Evolutionary conservation across 2,329 filamentous ascomycete genomes (phyloP).

Genomic region (Huntiella omanensis): DNA sequence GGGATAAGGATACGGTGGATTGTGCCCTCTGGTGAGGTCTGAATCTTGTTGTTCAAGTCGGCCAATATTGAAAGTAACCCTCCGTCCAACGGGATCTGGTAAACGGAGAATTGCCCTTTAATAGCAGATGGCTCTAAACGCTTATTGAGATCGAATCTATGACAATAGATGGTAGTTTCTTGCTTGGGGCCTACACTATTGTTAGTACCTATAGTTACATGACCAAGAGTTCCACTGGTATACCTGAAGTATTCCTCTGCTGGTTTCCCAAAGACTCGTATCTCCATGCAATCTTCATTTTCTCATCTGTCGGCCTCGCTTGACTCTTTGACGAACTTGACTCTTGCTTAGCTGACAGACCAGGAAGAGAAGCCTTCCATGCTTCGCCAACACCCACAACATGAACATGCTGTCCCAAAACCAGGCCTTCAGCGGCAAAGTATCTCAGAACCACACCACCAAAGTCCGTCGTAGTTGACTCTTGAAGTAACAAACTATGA

Average conservation of each 20-base stretch:
- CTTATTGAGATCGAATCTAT: constrained; percentile 54
- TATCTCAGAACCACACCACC: constrained; percentile 67
- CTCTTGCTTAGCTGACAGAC: constrained; percentile 25
- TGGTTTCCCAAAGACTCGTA: constrained; percentile 66
- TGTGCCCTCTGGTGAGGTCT: constrained; percentile 35
- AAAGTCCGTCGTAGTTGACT: constrained; percentile 88
- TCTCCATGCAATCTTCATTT: constrained; percentile 99
- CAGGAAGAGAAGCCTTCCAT: constrained; percentile 74
- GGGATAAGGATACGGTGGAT: constrained; percentile 77
- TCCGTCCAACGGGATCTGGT: constrained; percentile 4
- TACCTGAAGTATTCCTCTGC: constrained; percentile 19
- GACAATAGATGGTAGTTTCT: constrained; percentile 32
- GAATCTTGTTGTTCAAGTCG: constrained; percentile 35
- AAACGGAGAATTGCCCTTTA: constrained; percentile 30
- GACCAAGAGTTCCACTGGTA: background rate
- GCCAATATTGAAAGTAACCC: constrained; percentile 35
- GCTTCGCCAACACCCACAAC: constrained; percentile 60
- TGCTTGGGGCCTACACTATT: background rate
- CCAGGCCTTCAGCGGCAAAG: constrained; percentile 80
- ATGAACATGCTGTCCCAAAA: constrained; percentile 79
- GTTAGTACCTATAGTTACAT: constrained; percentile 2
- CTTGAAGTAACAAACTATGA: constrained; percentile 61
- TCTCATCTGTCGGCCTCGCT: constrained; percentile 20
- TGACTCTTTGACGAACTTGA: background rate
- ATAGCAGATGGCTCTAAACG: constrained; percentile 32